A percentile compares a stretch with the other conserved stretches of the same genome.
Conservation (phyloP, 768 basidiomycete genomes). For the Brasilioporus rufonigricans region DNA sequence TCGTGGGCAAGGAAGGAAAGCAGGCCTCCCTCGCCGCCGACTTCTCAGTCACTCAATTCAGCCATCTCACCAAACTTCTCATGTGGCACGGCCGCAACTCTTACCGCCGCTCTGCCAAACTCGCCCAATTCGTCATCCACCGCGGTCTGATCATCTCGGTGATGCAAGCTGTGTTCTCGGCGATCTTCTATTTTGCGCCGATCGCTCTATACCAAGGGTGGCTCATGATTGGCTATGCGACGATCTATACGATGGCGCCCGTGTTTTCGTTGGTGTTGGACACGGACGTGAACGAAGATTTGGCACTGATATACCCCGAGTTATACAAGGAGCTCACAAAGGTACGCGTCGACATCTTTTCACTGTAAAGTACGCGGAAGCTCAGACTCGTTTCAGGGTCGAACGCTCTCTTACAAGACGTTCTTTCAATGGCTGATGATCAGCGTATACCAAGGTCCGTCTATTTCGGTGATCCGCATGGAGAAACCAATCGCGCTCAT, state of each 20-base stretch:
- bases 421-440: conserved; percentile 99
- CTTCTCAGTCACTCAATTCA: conserved; percentile 97
- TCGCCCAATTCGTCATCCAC: conserved; percentile 98
- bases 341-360: conserved; percentile 39
- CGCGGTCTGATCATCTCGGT: conserved; percentile 95
- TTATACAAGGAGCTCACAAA: conserved; percentile 97
- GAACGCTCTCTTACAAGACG: conserved; percentile 93
- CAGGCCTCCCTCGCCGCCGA: conserved; percentile 99
- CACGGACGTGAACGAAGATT: conserved; percentile 91
- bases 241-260: conserved; percentile 96
- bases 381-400: conserved; percentile 56
- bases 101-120: conserved; percentile 95
- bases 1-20: conserved; percentile 98
- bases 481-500: too few relatives aligned
- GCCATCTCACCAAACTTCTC: conserved; percentile 90
- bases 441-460: conserved; percentile 96
- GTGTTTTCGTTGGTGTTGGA: conserved; percentile 97
- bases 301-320: conserved; percentile 95
- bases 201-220: conserved; percentile 98
- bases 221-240: conserved; percentile 96
- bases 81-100: conserved; percentile 99
- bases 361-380: background rate
- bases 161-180: conserved; percentile 96
- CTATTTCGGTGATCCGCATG: too few relatives aligned
- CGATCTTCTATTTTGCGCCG: conserved; percentile 91